Conservation (phyloP, 2,329 filamentous ascomycete species). For the Venturia asperata region DNA sequence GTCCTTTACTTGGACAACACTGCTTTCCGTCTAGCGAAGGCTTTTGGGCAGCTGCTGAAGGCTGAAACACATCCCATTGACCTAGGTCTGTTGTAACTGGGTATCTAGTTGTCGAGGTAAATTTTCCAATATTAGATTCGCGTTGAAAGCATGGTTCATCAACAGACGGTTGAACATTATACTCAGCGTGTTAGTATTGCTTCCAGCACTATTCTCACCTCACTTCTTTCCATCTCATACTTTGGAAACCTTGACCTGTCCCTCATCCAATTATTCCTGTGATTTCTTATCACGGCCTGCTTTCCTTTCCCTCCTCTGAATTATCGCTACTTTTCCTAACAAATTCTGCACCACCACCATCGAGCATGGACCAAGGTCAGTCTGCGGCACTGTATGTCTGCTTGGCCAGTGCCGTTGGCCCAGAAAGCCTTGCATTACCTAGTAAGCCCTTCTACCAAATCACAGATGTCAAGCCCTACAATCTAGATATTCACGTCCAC, state of each 20-base stretch:
- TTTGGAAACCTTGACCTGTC: background rate
- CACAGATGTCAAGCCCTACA: constrained; percentile 26
- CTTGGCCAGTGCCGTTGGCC: background rate
- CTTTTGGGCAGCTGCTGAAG: background rate
- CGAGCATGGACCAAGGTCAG: constrained; percentile 2
- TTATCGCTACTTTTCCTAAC: background rate
- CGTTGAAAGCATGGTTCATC: background rate
- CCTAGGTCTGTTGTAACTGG: background rate
- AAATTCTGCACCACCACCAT: background rate
- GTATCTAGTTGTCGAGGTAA: background rate
- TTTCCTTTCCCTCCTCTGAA: background rate
- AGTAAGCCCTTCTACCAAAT: constrained; percentile 15
- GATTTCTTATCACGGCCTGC: no score
- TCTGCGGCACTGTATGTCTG: background rate
- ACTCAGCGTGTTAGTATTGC: background rate
- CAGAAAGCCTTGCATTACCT: constrained; percentile 7
- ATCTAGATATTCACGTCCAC: constrained; percentile 28
- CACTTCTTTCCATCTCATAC: background rate
- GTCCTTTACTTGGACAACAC: background rate
- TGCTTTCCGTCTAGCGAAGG: background rate
- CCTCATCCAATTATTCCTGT: background rate
- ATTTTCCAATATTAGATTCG: background rate
- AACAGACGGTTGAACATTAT: no score
- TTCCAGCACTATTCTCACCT: background rate
- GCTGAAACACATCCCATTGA: background rate